Base-by-base conservation (phyloP, 257 asterid species). In the Paraleonurus japonicus region DNA sequence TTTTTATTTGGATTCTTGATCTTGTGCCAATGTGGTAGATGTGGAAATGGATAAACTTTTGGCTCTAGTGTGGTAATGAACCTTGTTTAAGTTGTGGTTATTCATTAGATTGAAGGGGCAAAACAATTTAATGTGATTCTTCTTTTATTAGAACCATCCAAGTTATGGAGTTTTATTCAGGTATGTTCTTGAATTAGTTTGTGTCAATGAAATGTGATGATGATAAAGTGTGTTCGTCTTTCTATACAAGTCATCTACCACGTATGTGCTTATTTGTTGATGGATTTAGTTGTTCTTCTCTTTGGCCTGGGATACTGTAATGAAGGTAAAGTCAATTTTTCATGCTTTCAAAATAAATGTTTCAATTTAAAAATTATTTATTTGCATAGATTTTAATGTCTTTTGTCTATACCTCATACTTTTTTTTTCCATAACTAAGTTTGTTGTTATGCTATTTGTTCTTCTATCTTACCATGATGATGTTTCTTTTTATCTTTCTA, bases 341-440 rank as follows among this genome's bases (percentile, higher is more conserved):
- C 53, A 11, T 28, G 33, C 12, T 74, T 2, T 43, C 50, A 10
- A 12, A 28, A 16, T 20, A 33, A 39, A 19, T 23, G 23, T 45
- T 64, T 73, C 57, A 19, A 27, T 30, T 65, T 74, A 50, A 13
- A 20, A 32, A 10, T 33, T 53, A 51, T 48, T 64, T 26, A 37
- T 70, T 15, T 35, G 54, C 9, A 39, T 69, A 10, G 9, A 27
- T 57, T 16, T 24, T 33, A 26, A 10, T 28, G 50, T 53, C 61
- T 16, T 62, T 43, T 41, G 26, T 20, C 15, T 50, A n/a, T 22
- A 4, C 20, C 61, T 5, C 9, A 11, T 39, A 4, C 57, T 1
- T 17, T 47, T 33, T 33, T 4, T 1, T 59, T 32, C 2, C 10
- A 17, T 26, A 54, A 26, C 19, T 51, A 7, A 19, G 19, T 37